phyloP scores from a whole-genome alignment of 257 asterid species.

The Datura wrightii region DNA sequence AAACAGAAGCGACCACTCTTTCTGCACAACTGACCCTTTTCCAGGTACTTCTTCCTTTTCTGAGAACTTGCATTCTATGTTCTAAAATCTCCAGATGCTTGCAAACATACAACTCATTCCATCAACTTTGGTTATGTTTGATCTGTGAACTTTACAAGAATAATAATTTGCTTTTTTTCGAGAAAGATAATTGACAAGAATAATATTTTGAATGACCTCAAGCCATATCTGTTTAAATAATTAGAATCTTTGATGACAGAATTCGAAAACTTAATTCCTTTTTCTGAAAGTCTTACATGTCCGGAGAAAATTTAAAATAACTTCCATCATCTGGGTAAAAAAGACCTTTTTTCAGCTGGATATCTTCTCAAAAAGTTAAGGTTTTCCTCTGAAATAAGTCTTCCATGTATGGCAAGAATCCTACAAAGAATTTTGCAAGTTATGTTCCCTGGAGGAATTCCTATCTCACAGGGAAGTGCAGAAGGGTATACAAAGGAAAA shows the following conservation, averaged over 20 bases:
- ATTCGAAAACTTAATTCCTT: not conserved
- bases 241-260: not conserved
- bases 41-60: conserved; percentile 54
- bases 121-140: not conserved
- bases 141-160: not conserved
- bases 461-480: not conserved
- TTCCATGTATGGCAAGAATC: not conserved
- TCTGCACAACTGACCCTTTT: conserved; percentile 79
- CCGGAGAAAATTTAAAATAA: not conserved
- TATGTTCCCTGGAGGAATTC: not conserved
- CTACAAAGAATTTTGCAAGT: not conserved
- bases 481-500: not conserved
- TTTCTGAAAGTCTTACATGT: not conserved
- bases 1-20: conserved; percentile 90
- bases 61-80: not conserved
- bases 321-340: not conserved
- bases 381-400: not conserved
- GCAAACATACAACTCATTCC: not conserved
- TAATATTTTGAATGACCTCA: not conserved
- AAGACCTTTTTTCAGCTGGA: not conserved
- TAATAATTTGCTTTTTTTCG: not conserved
- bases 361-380: not conserved
- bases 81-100: not conserved
- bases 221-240: not conserved
- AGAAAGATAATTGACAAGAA: not conserved